Percentiles rank a stretch among this genome's conserved stretches.
phyloP scores from a whole-genome alignment of 73 alveolate genomes.

The Urostyla sp. region DNA sequence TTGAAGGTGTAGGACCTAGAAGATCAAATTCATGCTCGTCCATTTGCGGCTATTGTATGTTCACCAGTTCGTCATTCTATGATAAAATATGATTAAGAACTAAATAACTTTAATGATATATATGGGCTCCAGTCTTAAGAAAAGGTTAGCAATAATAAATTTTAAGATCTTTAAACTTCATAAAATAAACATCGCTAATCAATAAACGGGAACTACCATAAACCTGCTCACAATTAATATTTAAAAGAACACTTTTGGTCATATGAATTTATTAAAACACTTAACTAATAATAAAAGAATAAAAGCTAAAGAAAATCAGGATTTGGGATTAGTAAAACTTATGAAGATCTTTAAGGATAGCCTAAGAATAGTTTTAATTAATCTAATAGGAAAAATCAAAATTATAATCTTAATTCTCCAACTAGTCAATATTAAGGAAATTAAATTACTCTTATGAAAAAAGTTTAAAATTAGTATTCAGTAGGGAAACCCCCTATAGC shows the following conservation, averaged over 20 bases:
- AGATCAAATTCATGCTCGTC: conserved; percentile 8
- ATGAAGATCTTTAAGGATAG: conserved; percentile 41
- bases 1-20: conserved; percentile 24
- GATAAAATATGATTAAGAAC: background rate
- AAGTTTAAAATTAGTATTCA: no score
- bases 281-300: background rate
- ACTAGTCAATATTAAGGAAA: no score
- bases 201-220: background rate
- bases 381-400: no score
- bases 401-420: no score
- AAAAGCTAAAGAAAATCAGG: background rate
- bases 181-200: background rate
- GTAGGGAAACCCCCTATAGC: no score
- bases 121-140: background rate
- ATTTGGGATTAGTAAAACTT: background rate
- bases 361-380: no score
- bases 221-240: background rate
- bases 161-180: background rate
- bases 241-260: conserved; percentile 33
- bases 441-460: no score
- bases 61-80: background rate
- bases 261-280: conserved; percentile 5
- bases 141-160: background rate
- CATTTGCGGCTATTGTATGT: conserved; percentile 28
- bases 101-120: background rate